Percentiles rank a stretch among this genome's conserved stretches.
phyloP scores from a whole-genome alignment of 78 protist species.

The Pigoraptor vietnamica region DNA sequence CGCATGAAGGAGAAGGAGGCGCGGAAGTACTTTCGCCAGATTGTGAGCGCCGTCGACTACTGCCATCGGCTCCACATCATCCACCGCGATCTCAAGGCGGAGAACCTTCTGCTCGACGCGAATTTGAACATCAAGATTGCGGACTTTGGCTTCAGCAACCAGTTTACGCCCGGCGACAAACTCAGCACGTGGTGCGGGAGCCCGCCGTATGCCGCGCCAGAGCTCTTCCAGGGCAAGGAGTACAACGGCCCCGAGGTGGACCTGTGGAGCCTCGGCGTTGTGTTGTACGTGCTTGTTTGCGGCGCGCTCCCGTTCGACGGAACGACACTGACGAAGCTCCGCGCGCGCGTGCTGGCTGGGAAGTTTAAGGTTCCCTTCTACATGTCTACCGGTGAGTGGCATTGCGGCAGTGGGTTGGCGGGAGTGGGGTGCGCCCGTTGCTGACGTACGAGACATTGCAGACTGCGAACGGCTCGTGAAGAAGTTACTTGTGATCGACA shows the following conservation, averaged over 20 bases:
- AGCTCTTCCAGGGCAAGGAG: slow-evolving; percentile 38
- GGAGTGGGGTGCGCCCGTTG: no score
- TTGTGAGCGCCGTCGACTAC: slow-evolving; percentile 47
- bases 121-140: slow-evolving; percentile 66
- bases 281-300: slow-evolving; percentile 19
- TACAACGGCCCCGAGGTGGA: slow-evolving; percentile 43
- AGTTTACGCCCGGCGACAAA: slow-evolving; percentile 7
- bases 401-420: no score
- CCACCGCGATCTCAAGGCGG: slow-evolving; percentile 72
- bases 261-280: slow-evolving; percentile 45
- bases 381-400: not conserved
- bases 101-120: slow-evolving; percentile 76
- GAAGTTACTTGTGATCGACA: not conserved
- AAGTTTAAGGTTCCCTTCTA: not conserved
- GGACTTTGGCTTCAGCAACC: slow-evolving; percentile 71
- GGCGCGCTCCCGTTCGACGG: slow-evolving; percentile 48
- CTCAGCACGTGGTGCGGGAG: slow-evolving; percentile 45
- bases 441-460: no score
- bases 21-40: slow-evolving; percentile 47
- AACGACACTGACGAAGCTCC: not conserved
- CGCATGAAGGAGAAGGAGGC: slow-evolving; percentile 43
- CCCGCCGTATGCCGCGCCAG: slow-evolving; percentile 65
- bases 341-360: slow-evolving; percentile 4
- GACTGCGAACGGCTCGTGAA: not conserved
- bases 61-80: slow-evolving; percentile 19